Percentiles rank a stretch among this genome's conserved stretches.
phyloP scores from a whole-genome alignment of 306 rosid species.

The Begonia peltatifolia region DNA sequence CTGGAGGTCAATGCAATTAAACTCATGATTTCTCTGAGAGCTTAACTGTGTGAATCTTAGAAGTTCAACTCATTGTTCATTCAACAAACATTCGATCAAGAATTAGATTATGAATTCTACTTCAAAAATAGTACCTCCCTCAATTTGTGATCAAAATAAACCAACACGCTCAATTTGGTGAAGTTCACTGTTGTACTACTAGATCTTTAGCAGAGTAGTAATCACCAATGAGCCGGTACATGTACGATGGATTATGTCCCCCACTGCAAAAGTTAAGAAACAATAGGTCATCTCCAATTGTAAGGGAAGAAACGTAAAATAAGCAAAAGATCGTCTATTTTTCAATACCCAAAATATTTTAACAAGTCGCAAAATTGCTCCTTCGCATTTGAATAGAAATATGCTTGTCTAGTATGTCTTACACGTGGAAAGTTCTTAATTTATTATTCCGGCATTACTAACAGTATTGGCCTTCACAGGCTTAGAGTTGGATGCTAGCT shows the following conservation, averaged over 20 bases:
- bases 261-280: constrained; percentile 44
- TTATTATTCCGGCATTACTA: too few relatives aligned
- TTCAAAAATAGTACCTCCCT: constrained; percentile 13
- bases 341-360: too few relatives aligned
- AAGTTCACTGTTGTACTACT: constrained; percentile 51
- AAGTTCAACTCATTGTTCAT: too few relatives aligned
- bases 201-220: constrained; percentile 94
- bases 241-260: constrained; percentile 89
- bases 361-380: too few relatives aligned
- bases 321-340: too few relatives aligned
- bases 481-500: too few relatives aligned
- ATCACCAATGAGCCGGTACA: constrained; percentile 94
- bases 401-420: too few relatives aligned
- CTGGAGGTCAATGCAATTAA: too few relatives aligned
- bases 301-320: neutral
- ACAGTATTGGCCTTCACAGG: too few relatives aligned
- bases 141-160: constrained; percentile 13
- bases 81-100: neutral
- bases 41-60: neutral
- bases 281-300: constrained; percentile 9
- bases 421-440: too few relatives aligned
- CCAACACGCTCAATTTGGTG: constrained; percentile 28
- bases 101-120: neutral
- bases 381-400: too few relatives aligned
- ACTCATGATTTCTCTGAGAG: too few relatives aligned